These are phyloP conservation scores for Penicillium sp. DNA, from an alignment of 2,329 filamentous ascomycete genomes.

Conservation along the genomic window DNA sequence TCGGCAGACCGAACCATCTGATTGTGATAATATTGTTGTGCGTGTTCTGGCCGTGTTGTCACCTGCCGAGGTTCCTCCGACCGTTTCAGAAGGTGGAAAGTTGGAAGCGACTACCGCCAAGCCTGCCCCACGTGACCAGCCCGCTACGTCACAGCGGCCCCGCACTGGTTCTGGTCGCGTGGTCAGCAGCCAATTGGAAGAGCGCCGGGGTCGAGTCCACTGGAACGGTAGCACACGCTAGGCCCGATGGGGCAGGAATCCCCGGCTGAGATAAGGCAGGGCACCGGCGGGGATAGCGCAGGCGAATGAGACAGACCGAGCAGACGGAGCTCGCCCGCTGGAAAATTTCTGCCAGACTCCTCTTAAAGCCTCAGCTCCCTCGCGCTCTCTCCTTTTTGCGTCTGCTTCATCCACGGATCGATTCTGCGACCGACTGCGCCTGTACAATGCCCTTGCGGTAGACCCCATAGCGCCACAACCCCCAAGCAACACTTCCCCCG, in stretches of 20 bases:
- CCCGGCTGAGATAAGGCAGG: neutral
- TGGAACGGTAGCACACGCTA: neutral
- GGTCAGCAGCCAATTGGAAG: neutral
- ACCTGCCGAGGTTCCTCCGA: neutral
- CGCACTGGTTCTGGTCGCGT: neutral
- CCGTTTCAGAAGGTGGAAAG: neutral
- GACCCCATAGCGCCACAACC: slow-evolving; percentile 11
- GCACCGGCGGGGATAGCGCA: neutral
- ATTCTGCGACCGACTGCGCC: neutral
- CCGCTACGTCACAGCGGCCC: neutral
- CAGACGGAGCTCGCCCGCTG: neutral
- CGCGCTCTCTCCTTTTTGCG: neutral
- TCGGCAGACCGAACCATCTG: neutral
- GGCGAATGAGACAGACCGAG: neutral
- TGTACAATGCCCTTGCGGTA: slow-evolving; percentile 13
- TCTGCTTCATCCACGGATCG: neutral
- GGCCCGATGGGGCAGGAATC: neutral
- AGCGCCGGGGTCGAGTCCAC: neutral
- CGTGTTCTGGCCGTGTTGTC: neutral
- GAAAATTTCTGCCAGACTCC: neutral
- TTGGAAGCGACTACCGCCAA: neutral
- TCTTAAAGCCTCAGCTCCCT: neutral
- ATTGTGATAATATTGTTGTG: neutral
- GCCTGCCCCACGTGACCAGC: neutral
- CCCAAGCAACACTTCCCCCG: slow-evolving; percentile 5